Conservation (phyloP, 257 asterid species). For the Forsythia suspensa region DNA sequence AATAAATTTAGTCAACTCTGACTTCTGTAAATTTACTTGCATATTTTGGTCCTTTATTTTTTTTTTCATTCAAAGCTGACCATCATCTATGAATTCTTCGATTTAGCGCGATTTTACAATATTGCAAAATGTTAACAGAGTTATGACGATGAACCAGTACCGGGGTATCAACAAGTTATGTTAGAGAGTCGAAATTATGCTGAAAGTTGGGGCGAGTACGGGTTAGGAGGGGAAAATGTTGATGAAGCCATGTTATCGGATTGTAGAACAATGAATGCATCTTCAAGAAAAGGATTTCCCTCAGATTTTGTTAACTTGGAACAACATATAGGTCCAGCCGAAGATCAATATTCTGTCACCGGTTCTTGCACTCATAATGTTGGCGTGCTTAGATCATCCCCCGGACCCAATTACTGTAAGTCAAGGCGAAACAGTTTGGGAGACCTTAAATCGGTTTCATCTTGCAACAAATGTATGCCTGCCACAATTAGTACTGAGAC, state of each 20-base stretch:
- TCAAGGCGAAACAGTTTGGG: slow-evolving; percentile 67
- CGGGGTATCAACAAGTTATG: slow-evolving; percentile 58
- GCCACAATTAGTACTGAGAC: slow-evolving; percentile 49
- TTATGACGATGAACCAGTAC: slow-evolving; percentile 72
- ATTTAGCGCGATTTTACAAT: neutral
- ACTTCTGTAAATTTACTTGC: neutral
- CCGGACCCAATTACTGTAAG: slow-evolving; percentile 41
- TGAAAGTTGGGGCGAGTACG: slow-evolving; percentile 59
- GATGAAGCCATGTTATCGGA: slow-evolving; percentile 43
- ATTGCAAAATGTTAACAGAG: slow-evolving; percentile 50
- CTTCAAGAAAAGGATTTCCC: slow-evolving; percentile 45
- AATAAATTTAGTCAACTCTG: slow-evolving; percentile 9
- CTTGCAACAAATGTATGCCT: slow-evolving; percentile 74
- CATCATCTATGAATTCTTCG: neutral
- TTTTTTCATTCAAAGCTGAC: neutral
- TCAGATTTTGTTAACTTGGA: slow-evolving; percentile 32
- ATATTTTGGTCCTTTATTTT: neutral
- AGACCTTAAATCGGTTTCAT: slow-evolving; percentile 57
- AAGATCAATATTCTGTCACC: slow-evolving; percentile 49
- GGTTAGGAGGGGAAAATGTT: slow-evolving; percentile 30
- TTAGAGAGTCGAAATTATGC: slow-evolving; percentile 47
- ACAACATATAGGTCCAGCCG: slow-evolving; percentile 38
- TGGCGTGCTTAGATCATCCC: slow-evolving; percentile 37
- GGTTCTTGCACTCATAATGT: slow-evolving; percentile 39
- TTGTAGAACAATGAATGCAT: slow-evolving; percentile 49